These are phyloP conservation scores for Seiridium unicorne DNA, from an alignment of 2,329 filamentous ascomycete genomes.

Conservation along the genomic window DNA sequence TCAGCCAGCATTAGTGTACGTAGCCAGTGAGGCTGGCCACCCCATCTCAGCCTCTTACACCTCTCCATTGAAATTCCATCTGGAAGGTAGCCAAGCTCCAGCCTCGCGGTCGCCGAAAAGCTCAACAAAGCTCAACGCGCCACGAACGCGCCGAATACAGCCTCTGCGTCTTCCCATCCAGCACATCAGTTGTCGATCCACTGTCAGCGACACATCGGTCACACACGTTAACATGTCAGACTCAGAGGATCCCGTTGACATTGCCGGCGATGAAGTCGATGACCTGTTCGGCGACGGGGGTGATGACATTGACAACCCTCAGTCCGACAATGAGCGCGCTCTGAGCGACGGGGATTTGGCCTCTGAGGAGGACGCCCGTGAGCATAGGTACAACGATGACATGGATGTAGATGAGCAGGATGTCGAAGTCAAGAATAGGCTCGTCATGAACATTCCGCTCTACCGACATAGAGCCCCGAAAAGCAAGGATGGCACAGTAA, in stretches of 20 bases:
- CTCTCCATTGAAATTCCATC: background rate
- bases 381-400: conserved; percentile 43
- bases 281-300: conserved; percentile 63
- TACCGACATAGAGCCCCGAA: conserved; percentile 70
- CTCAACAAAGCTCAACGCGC: background rate
- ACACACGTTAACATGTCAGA: conserved; percentile 46
- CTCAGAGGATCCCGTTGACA: conserved; percentile 51
- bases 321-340: conserved; percentile 61
- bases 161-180: background rate
- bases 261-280: conserved; percentile 53
- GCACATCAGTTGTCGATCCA: background rate
- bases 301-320: conserved; percentile 54
- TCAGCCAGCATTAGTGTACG: background rate
- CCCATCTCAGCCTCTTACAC: background rate
- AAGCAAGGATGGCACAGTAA: conserved; percentile 67
- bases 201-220: background rate
- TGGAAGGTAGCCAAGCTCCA: background rate
- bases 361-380: conserved; percentile 48
- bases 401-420: conserved; percentile 36
- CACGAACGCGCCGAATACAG: background rate
- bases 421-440: conserved; percentile 43
- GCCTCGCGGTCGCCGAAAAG: background rate
- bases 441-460: conserved; percentile 63
- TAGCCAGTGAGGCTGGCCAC: background rate
- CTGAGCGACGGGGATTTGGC: conserved; percentile 61